These are phyloP conservation scores for Beauveria sp. DNA, from an alignment of 2,329 filamentous ascomycete species.

Conservation along the genomic window DNA sequence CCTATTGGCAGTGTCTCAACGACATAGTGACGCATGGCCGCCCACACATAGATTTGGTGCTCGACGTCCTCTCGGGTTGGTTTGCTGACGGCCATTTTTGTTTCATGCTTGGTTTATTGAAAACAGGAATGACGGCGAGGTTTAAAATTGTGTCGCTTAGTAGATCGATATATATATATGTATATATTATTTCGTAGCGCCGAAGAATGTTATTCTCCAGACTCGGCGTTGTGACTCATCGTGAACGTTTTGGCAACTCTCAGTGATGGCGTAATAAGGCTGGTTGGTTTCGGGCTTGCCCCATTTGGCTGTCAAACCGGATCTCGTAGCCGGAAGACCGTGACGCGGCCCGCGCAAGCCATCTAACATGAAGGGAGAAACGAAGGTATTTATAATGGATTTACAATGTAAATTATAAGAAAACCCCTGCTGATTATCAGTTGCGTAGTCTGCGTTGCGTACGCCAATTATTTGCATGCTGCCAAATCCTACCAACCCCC, in stretches of 20 bases:
- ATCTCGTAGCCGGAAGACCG: background rate
- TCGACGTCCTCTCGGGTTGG: background rate
- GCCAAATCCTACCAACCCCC: too few relatives aligned
- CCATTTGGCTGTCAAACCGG: background rate
- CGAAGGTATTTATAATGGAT: background rate
- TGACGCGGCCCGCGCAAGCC: background rate
- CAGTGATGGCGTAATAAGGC: background rate
- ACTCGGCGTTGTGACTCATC: background rate
- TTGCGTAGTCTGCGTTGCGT: too few relatives aligned
- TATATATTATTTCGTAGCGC: too few relatives aligned
- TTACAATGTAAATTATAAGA: background rate
- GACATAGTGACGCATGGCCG: constrained; percentile 4
- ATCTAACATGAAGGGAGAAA: too few relatives aligned
- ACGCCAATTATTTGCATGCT: too few relatives aligned
- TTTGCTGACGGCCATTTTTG: background rate
- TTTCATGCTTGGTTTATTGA: background rate
- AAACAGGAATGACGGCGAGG: too few relatives aligned
- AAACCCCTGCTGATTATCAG: too few relatives aligned
- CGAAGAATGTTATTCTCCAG: background rate
- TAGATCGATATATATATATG: too few relatives aligned
- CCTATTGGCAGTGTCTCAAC: background rate
- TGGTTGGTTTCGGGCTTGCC: background rate
- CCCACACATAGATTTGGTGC: background rate
- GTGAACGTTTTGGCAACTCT: background rate
- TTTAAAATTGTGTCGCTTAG: too few relatives aligned